Evolutionary conservation across 108 stramenopile genomes (phyloP).

Genomic region (Skeletonema marinoi): DNA sequence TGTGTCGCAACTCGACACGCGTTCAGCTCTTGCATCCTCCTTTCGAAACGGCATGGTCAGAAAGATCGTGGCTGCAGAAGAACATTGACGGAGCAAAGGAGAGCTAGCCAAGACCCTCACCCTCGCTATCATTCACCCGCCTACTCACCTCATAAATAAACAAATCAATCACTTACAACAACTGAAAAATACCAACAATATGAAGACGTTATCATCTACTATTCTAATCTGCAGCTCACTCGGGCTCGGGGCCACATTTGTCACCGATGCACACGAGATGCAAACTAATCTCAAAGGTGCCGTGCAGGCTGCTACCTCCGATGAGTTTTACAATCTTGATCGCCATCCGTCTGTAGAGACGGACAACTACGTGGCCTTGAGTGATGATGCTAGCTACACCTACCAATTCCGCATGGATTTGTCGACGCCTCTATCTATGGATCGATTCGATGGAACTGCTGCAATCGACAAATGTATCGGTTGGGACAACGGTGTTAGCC

Average conservation of each 20-base stretch:
- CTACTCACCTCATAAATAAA: background rate
- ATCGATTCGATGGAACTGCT: background rate
- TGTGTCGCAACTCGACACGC: too few relatives aligned
- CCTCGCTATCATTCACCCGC: too few relatives aligned
- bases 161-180: background rate
- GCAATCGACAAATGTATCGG: background rate
- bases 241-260: background rate
- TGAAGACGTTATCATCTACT: background rate
- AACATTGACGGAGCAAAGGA: too few relatives aligned
- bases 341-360: background rate
- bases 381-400: background rate
- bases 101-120: too few relatives aligned
- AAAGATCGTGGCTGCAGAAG: too few relatives aligned
- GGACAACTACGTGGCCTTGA: background rate
- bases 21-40: too few relatives aligned
- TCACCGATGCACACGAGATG: background rate
- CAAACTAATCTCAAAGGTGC: background rate
- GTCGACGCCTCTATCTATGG: background rate
- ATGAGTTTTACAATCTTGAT: background rate
- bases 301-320: background rate
- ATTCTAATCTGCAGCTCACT: background rate
- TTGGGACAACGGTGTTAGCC: background rate
- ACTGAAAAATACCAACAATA: background rate
- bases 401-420: constrained; percentile 2
- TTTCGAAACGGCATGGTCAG: too few relatives aligned